phyloP scores from a whole-genome alignment of 208 protist species.

The Vickermania spadyakhi region DNA sequence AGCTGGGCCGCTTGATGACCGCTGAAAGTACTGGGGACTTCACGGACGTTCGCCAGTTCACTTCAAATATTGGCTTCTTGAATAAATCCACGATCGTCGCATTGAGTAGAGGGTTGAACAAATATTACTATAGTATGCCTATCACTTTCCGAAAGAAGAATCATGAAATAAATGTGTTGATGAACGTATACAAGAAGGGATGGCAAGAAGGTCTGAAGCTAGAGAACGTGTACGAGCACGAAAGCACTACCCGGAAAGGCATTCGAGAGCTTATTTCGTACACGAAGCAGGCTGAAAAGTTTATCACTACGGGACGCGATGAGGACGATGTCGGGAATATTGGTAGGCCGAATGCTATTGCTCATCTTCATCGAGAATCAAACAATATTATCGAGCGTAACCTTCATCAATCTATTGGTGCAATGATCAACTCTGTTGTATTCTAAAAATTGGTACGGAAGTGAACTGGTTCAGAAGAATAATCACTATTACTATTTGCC shows the following conservation, averaged over 20 bases:
- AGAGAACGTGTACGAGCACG: slow-evolving; percentile 43
- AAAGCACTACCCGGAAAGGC: slow-evolving; percentile 59
- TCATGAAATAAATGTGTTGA: slow-evolving; percentile 98
- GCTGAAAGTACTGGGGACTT: slow-evolving; percentile 11
- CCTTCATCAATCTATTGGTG: slow-evolving; percentile 73
- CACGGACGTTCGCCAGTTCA: slow-evolving; percentile 98
- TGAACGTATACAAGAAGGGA: slow-evolving; percentile 99
- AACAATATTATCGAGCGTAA: slow-evolving; percentile 70
- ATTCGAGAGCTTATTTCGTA: slow-evolving; percentile 66
- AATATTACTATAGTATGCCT: slow-evolving; percentile 99
- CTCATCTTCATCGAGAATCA: slow-evolving; percentile 70
- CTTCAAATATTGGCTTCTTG: slow-evolving; percentile 98
- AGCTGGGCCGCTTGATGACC: slow-evolving; percentile 28
- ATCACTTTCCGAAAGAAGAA: slow-evolving; percentile 99
- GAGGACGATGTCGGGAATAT: slow-evolving; percentile 85
- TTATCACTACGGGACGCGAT: slow-evolving; percentile 75
- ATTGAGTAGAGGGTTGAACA: slow-evolving; percentile 96
- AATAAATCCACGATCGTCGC: slow-evolving; percentile 97
- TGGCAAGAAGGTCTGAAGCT: slow-evolving; percentile 97
- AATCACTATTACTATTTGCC: no score
- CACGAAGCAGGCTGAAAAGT: slow-evolving; percentile 65
- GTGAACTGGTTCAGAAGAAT: no score
- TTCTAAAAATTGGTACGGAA: no score
- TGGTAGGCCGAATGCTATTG: slow-evolving; percentile 66
- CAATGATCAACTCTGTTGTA: slow-evolving; percentile 84